Evolutionary conservation across 306 rosid species (phyloP).

Genomic region (Quercus agrifolia): DNA sequence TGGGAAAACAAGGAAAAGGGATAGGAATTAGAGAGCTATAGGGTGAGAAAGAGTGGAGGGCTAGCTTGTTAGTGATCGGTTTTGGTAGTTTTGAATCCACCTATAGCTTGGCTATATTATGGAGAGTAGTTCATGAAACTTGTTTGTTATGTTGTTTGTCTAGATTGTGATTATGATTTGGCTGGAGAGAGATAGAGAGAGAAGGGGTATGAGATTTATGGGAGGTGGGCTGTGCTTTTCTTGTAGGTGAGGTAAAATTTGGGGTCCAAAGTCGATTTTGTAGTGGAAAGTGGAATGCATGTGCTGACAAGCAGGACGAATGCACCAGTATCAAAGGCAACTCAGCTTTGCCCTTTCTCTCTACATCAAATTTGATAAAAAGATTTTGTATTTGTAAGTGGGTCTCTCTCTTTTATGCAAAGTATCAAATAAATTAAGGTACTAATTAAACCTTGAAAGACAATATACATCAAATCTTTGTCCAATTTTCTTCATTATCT

Average conservation of each 20-base stretch:
- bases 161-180: constrained; percentile 28
- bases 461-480: constrained; percentile 9
- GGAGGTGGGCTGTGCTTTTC: constrained; percentile 75
- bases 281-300: constrained; percentile 96
- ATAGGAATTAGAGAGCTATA: constrained; percentile 2
- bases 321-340: constrained; percentile 85
- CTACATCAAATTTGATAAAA: constrained; percentile 38
- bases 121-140: constrained; percentile 19
- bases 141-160: constrained; percentile 15
- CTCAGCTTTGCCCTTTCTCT: constrained; percentile 57
- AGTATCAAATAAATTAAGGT: constrained; percentile 1
- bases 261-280: constrained; percentile 89
- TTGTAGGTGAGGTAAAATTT: constrained; percentile 80
- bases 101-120: neutral
- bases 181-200: constrained; percentile 26
- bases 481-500: neutral
- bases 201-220: constrained; percentile 54
- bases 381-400: constrained; percentile 46
- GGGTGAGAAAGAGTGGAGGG: constrained; percentile 10
- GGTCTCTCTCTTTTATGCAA: constrained; percentile 57
- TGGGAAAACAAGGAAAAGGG: constrained; percentile 16
- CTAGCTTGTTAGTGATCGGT: constrained; percentile 1
- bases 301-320: constrained; percentile 88
- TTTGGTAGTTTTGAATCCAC: constrained; percentile 16
- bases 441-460: constrained; percentile 13